Base-by-base conservation (phyloP, 208 protist genomes). In the Leishmania braziliensis region DNA sequence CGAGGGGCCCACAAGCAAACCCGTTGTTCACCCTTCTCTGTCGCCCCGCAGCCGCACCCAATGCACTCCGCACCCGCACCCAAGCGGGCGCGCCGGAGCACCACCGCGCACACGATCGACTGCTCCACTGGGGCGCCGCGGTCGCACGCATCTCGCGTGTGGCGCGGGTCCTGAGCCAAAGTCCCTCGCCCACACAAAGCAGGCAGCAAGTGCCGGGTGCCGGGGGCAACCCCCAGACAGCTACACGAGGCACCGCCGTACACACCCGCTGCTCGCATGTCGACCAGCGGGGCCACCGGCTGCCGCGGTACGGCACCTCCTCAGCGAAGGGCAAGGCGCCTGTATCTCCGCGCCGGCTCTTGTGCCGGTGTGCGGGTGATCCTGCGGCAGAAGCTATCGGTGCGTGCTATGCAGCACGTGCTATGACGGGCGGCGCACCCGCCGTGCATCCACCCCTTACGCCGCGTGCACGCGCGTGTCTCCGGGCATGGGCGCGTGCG, bases 111-210 rank as follows among this genome's bases (percentile, higher is more conserved):
- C 78, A 77, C 56, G 78, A 81, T 70, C 58, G 78, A 81, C 78
- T 81, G 78, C 78, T 81, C 70, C 68, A 81, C 69, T 81, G 78
- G 78, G 78, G 78, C 78, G 78, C 70, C 78, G 78, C 69, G 69
- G 54, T 58, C 70, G 78, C 78, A 73, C 77, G 51, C 77, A 62
- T 48, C 46, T 58, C 73, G 82, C 54, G 76, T 78, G 70, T 65
- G 53, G 76, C 56, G 85, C 85, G 82, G 88, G 88, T 91, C 88
- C 90, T 77, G 90, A 93, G 90, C 86, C 50, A 93, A 93, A 93
- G 90, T 93, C 90, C 90, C 90, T 93, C 90, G 69, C 69, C 69
- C 69, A 74, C 48, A 85, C 84, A 54, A 81, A n/a, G n/a, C 39
- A 60, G 89, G 89, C 89, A 92, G 89, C 75, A 80, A 92, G 89